A percentile compares a stretch with the other conserved stretches of the same genome.
Evolutionary conservation across 208 protist species (phyloP).

Genomic region (Leishmania arabica): DNA sequence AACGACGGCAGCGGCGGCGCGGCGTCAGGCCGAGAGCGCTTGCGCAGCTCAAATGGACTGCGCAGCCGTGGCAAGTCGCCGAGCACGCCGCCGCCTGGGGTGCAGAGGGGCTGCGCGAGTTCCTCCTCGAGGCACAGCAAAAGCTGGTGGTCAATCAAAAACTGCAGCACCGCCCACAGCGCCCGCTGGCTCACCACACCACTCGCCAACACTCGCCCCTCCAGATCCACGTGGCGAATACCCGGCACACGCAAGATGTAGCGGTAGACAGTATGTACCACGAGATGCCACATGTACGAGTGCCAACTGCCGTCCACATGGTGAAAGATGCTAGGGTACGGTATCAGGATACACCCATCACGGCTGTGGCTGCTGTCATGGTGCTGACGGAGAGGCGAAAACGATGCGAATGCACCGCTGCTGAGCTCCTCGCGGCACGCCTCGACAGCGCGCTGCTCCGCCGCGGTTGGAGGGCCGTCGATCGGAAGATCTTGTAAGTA

Average conservation of each 20-base stretch:
- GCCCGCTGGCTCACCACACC: constrained; percentile 59
- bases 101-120: constrained; percentile 3
- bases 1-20: neutral
- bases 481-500: constrained; percentile 48
- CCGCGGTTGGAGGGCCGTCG: constrained; percentile 38
- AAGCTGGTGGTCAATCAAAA: constrained; percentile 41
- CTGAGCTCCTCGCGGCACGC: constrained; percentile 3
- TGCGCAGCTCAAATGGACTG: constrained; percentile 19
- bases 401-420: neutral
- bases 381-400: neutral
- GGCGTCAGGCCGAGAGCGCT: neutral
- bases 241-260: constrained; percentile 62
- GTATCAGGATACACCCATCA: constrained; percentile 2
- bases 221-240: constrained; percentile 50
- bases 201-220: constrained; percentile 31
- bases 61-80: constrained; percentile 8
- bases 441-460: constrained; percentile 35
- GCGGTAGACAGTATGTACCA: constrained; percentile 58
- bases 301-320: constrained; percentile 86
- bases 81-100: constrained; percentile 3
- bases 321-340: constrained; percentile 85
- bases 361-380: neutral
- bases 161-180: constrained; percentile 47
- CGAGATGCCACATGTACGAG: constrained; percentile 71
- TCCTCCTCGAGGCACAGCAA: constrained; percentile 23